Evolutionary conservation across 805 yeast species (phyloP).

Genomic region (Lipomyces mesembrius): DNA sequence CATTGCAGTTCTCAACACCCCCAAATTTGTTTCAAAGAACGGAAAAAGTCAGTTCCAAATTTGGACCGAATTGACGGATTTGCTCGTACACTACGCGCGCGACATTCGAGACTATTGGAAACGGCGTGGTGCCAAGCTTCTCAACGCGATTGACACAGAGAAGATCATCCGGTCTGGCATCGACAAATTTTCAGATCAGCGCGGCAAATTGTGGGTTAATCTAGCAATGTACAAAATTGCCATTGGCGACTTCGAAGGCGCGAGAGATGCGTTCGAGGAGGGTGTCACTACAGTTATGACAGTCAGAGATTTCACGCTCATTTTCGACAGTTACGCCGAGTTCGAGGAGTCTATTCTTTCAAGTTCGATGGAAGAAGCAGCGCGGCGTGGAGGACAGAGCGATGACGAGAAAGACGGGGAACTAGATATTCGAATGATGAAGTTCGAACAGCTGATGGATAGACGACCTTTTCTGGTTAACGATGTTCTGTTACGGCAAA

Average conservation of each 20-base stretch:
- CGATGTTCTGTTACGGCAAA: constrained; percentile 68
- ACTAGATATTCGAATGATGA: constrained; percentile 53
- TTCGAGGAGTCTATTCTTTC: constrained; percentile 59
- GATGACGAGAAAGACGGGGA: constrained; percentile 42
- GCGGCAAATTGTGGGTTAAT: constrained; percentile 54
- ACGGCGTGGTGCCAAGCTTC: neutral
- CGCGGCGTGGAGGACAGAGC: constrained; percentile 29
- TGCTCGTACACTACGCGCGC: constrained; percentile 45
- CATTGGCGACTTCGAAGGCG: constrained; percentile 47
- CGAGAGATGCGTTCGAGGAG: constrained; percentile 53
- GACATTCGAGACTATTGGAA: constrained; percentile 17
- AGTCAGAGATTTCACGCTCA: constrained; percentile 62
- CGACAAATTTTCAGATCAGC: constrained; percentile 62
- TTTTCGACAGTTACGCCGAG: constrained; percentile 67
- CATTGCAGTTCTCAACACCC: constrained; percentile 45
- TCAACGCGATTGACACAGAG: constrained; percentile 46
- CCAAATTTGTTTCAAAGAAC: constrained; percentile 46
- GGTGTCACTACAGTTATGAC: constrained; percentile 56
- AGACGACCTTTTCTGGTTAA: constrained; percentile 62
- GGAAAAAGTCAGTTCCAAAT: constrained; percentile 55
- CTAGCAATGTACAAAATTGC: constrained; percentile 56
- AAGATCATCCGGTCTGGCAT: constrained; percentile 48
- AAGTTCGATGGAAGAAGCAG: constrained; percentile 42
- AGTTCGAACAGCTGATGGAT: constrained; percentile 61
- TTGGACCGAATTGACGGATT: constrained; percentile 54